Conservation (phyloP, 345 rosid genomes). For the Camelina laxa region DNA sequence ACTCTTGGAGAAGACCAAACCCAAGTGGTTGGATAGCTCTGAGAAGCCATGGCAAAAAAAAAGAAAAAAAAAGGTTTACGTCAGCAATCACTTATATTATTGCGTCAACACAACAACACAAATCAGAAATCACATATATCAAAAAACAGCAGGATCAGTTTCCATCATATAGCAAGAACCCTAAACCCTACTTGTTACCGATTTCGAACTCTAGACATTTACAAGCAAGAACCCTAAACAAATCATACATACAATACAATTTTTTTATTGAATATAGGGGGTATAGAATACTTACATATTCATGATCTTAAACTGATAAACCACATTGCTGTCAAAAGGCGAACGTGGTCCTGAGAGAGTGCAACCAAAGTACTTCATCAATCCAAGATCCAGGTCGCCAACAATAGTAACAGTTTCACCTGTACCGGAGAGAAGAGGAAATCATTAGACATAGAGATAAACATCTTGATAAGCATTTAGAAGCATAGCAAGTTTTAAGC, state of each 20-base stretch:
- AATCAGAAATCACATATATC: no score
- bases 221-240: no score
- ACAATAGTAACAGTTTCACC: constrained; percentile 93
- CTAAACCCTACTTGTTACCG: no score
- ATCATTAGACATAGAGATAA: not conserved
- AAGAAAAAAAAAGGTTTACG: not conserved
- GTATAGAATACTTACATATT: constrained; percentile 64
- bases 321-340: constrained; percentile 88
- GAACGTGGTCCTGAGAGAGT: constrained; percentile 94
- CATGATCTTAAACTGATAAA: constrained; percentile 93
- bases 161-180: no score
- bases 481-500: constrained; percentile 13
- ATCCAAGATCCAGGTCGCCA: constrained; percentile 78
- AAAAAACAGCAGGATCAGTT: no score
- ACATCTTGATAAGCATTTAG: not conserved
- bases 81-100: constrained; percentile 22
- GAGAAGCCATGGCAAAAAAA: constrained; percentile 54
- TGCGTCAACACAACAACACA: no score
- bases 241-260: not conserved
- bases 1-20: constrained; percentile 36
- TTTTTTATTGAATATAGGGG: not conserved
- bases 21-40: constrained; percentile 55
- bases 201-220: no score
- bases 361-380: constrained; percentile 90
- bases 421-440: constrained; percentile 40